Conservation (phyloP, 2,329 filamentous ascomycete species). For the Penicillium sp. region DNA sequence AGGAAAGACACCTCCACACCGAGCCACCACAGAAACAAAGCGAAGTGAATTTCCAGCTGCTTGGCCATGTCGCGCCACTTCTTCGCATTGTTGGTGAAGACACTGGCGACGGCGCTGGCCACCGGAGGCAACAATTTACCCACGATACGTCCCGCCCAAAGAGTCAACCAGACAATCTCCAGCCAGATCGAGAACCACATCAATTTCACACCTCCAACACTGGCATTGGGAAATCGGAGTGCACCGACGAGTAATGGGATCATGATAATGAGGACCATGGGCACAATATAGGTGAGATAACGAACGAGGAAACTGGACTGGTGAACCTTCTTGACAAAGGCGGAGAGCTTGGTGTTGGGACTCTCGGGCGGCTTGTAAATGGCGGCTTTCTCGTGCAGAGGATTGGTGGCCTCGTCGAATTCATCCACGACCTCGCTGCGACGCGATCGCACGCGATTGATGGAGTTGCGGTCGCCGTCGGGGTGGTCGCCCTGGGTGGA, state of each 20-base stretch:
- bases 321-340: constrained; percentile 68
- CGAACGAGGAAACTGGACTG: constrained; percentile 68
- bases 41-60: constrained; percentile 81
- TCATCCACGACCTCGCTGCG: constrained; percentile 65
- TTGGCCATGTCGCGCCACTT: constrained; percentile 92
- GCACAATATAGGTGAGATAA: constrained; percentile 73
- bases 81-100: constrained; percentile 84
- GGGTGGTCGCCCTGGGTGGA: constrained; percentile 37
- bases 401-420: constrained; percentile 70
- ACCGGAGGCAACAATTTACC: constrained; percentile 67
- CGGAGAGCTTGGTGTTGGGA: constrained; percentile 64
- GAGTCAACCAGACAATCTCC: constrained; percentile 86
- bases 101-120: constrained; percentile 67
- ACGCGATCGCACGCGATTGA: constrained; percentile 58
- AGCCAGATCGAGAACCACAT: constrained; percentile 96
- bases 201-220: constrained; percentile 74
- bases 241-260: constrained; percentile 70
- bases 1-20: constrained; percentile 84
- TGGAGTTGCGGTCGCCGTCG: constrained; percentile 47
- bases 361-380: constrained; percentile 68
- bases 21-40: constrained; percentile 90
- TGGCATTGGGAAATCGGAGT: constrained; percentile 61
- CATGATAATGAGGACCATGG: constrained; percentile 66
- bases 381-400: constrained; percentile 68
- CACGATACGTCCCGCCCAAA: constrained; percentile 76